A percentile compares a stretch with the other conserved stretches of the same genome.
Conservation (phyloP, 2,329 filamentous ascomycete genomes). For the Colletotrichum salicis region DNA sequence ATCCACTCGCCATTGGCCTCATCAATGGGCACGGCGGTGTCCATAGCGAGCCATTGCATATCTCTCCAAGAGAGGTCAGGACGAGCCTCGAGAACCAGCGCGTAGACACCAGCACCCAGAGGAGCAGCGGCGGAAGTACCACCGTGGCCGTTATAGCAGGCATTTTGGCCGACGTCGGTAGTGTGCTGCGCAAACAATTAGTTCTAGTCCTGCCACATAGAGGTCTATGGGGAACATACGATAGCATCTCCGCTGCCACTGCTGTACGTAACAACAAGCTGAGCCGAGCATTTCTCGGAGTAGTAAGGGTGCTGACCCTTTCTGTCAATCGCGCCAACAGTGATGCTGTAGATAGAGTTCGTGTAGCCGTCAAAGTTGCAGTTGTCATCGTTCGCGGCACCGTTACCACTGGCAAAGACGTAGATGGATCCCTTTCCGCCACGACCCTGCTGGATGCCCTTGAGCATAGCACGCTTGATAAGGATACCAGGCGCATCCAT, state of each 20-base stretch:
- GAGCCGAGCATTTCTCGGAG: conserved; percentile 94
- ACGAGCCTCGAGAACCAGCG: conserved; percentile 84
- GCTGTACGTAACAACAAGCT: conserved; percentile 95
- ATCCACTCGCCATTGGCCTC: conserved; percentile 79
- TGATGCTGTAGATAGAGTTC: conserved; percentile 99
- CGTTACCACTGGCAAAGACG: conserved; percentile 97
- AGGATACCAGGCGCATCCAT: conserved; percentile 95
- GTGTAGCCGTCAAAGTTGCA: conserved; percentile 99
- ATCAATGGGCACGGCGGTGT: conserved; percentile 85
- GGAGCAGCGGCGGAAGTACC: conserved; percentile 96
- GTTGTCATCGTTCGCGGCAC: conserved; percentile 87
- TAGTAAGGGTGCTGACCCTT: conserved; percentile 93
- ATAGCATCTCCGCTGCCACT: conserved; percentile 90
- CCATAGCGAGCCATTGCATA: conserved; percentile 88
- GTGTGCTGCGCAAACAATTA: conserved; percentile 71
- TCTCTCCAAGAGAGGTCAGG: conserved; percentile 94
- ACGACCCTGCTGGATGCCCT: conserved; percentile 89
- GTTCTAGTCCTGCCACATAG: conserved; percentile 10
- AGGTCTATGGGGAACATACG: conserved; percentile 52
- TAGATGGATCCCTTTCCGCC: conserved; percentile 88
- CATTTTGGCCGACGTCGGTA: conserved; percentile 87
- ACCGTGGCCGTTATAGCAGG: conserved; percentile 85
- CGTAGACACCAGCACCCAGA: conserved; percentile 90
- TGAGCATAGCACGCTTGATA: conserved; percentile 90
- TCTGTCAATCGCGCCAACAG: conserved; percentile 90